Evolutionary conservation across 768 basidiomycete genomes (phyloP).

Genomic region (Psilocybe sp.): DNA sequence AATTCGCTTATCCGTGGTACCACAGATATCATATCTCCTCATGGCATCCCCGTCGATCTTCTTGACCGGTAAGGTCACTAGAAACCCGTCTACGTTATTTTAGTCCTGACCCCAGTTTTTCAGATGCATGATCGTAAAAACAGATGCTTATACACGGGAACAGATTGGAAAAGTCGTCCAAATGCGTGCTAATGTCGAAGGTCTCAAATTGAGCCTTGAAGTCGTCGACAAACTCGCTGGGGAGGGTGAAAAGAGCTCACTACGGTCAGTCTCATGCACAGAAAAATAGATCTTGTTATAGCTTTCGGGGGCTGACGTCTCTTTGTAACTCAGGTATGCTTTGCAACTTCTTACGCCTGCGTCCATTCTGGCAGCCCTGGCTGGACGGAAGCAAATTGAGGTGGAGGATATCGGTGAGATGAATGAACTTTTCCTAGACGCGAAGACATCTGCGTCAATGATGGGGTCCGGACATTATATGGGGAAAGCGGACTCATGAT

Average conservation of each 20-base stretch:
- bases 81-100: neutral
- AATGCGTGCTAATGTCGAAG: conserved; percentile 83
- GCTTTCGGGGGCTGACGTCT: conserved; percentile 7
- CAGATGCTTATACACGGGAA: conserved; percentile 75
- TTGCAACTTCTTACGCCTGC: conserved; percentile 90
- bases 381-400: conserved; percentile 78
- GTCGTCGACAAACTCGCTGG: conserved; percentile 79
- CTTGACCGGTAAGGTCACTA: conserved; percentile 70
- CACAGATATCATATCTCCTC: conserved; percentile 85
- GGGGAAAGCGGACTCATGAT: conserved; percentile 5
- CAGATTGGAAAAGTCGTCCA: conserved; percentile 87
- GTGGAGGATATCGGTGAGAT: conserved; percentile 91
- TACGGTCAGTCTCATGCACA: conserved; percentile 51
- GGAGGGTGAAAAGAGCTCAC: conserved; percentile 79
- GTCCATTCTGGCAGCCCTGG: conserved; percentile 76
- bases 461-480: conserved; percentile 7
- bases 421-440: conserved; percentile 93
- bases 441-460: conserved; percentile 67
- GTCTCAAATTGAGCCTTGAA: conserved; percentile 68
- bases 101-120: conserved; percentile 1
- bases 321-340: conserved; percentile 60
- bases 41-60: conserved; percentile 92
- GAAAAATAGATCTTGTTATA: conserved; percentile 3
- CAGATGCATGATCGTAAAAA: conserved; percentile 94
- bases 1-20: conserved; percentile 92